Conservation (phyloP, 148 eudicot species). For the Spergularia marina region DNA sequence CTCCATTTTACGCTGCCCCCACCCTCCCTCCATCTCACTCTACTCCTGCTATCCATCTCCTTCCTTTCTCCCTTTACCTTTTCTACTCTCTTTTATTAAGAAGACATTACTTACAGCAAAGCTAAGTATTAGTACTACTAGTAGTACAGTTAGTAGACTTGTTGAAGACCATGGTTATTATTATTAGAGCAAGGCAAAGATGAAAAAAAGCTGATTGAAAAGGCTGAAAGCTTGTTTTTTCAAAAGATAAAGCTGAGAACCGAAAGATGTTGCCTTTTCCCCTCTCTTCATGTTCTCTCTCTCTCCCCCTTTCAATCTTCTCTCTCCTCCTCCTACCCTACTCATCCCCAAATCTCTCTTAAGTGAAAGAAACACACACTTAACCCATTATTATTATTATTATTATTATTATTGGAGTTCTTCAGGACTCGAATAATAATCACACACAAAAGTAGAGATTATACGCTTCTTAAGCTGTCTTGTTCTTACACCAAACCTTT, state of each 20-base stretch:
- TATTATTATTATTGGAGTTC: slow-evolving; percentile 9
- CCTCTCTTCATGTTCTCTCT: slow-evolving; percentile 21
- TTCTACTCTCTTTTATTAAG: not conserved
- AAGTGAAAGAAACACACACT: slow-evolving; percentile 1
- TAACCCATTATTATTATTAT: slow-evolving; percentile 17
- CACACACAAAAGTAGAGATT: not conserved
- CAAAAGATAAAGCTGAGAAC: slow-evolving; percentile 25
- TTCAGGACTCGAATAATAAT: not conserved
- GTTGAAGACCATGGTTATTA: slow-evolving; percentile 1
- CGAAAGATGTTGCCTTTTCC: slow-evolving; percentile 35
- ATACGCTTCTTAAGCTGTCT: not conserved
- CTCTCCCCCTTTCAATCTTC: not conserved
- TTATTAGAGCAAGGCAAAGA: not conserved
- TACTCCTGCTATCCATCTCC: not conserved
- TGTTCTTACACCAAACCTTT: not conserved
- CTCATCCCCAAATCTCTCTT: slow-evolving; percentile 14
- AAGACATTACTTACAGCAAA: slow-evolving; percentile 6
- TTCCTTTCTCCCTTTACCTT: not conserved
- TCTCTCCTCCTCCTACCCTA: not conserved
- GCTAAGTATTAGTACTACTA: not conserved
- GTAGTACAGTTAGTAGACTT: slow-evolving; percentile 3
- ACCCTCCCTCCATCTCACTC: not conserved
- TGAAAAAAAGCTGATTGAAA: slow-evolving; percentile 16
- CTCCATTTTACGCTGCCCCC: not conserved
- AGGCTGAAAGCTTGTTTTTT: slow-evolving; percentile 27